Evolutionary conservation across 2,329 filamentous ascomycete species (phyloP), one percentile per base, ranked within the genome.

Genomic region (Pseudocercospora fijiensis): DNA sequence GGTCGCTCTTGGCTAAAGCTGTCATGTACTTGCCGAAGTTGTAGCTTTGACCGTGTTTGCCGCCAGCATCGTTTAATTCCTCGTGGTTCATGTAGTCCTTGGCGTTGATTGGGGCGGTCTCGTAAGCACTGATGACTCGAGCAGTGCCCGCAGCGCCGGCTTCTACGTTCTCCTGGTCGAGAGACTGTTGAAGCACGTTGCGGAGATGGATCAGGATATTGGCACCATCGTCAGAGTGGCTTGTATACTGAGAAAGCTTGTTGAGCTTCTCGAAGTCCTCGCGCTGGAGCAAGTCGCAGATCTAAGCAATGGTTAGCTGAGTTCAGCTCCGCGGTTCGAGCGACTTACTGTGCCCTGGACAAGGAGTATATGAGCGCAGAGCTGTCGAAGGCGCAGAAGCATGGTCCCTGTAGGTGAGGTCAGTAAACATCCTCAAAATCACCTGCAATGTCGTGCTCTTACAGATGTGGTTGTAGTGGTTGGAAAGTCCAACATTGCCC

Each of bases 321-420:
- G 24, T 18, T 26, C 28, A 41, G 13, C 28, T 56, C 53, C 18
- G 28, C 10, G 30, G 33, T n/a, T 30, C 4, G 51, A 41, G n/a
- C 16, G n/a, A 56, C 53, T 56, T 33, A 56, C 53, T 0, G 80
- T 75, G 3, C 74, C 74, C 53, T 85, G 79, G 0, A 82, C 73
- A 45, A 83, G 76, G 0, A 86, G 76, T 0, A 81, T 69, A 59
- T 85, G 83, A 0, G 76, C 77, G 2, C 80, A 80, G 13, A 85
- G 75, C 75, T 85, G 84, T 4, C 84, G 78, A 0, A 86, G 76
- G 8, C 79, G 76, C 0, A 83, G 69, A 6, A 85, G 71, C 78
- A 85, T 80, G 2, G 79, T 76, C 30, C 53, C 53, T 56, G 7
- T 2, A 56, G 52, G 52, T 56, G 52, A 56, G 52, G 24, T 56